Base-by-base conservation (phyloP, 345 rosid genomes). In the Camelina sativa region DNA sequence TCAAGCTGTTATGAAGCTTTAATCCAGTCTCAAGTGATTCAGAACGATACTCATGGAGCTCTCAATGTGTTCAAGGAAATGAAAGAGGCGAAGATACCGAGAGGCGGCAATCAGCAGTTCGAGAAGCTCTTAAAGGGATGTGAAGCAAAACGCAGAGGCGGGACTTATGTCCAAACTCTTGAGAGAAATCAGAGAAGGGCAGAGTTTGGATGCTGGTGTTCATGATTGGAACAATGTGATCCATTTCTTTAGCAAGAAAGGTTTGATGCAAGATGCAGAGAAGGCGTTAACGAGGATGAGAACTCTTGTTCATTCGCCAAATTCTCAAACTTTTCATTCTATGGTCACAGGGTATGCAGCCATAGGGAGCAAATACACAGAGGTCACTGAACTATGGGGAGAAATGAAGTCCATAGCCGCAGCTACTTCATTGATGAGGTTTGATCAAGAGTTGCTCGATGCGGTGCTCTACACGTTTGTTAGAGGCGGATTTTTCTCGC, bases 351-450 rank as follows among this genome's bases (percentile, higher is more conserved):
- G 91, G 12, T 90, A 90, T 62, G 96, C 99, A 53, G 93, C 99
- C 38, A 61, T 90, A 25, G 97, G 96, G 53, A 89, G 93, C 13
- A 95, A 95, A 65, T 95, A 95, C 56, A 74, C 75, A 3, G 97
- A 95, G 84, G 99, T 95, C 35, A 82, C 99, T 8, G 97, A 92
- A 76, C 81, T 90, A 5, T 95, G 99, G 97, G 97, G 99, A 53
- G 96, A 92, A 82, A 90, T 95, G 99, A 95, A 90, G 77, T 80
- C 89, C 17, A 75, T 88, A 77, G 88, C 90, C 62, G 87, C 89
- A 75, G 77, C 84, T 64, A 60, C 96, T 41, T 80, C 90, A 63
- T 69, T 80, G 11, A 83, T 95, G 86, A 89, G 76, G 71, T 92
- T 95, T 81, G 99, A 95, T 75, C 94, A 95, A 74, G 99, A 95